Base-by-base conservation (phyloP, 163 green algal species). In the Chlamydomonas reinhardtii region DNA sequence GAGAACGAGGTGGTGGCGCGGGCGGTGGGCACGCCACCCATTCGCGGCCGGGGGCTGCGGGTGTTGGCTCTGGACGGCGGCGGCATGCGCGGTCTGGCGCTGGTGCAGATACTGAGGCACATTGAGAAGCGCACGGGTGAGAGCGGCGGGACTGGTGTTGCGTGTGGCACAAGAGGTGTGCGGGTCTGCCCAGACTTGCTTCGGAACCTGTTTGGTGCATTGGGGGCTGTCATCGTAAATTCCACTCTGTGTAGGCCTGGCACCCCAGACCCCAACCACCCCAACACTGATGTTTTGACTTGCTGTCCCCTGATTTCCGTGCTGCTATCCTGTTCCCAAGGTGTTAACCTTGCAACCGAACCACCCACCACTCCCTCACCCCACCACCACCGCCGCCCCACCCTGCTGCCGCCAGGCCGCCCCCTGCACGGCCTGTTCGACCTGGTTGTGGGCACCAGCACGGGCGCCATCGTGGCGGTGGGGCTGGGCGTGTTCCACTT, bases 21-120 rank as follows among this genome's bases (percentile, higher is more conserved):
- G 17, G 94, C 95, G 32, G 77, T 96, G 15, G 93, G 93, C n/a
- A 71, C 89, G 74, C 80, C 90, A n/a, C 71, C 89, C 31, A 91
- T 96, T 31, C 25, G 72, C 5, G 91, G 93, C 14, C 92, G 95
- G 24, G 97, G 97, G 6, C 62, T 99, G 71, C 94, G 97, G n/a
- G 93, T 99, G n/a, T 88, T 99, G 34, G 93, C 94, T 35, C 94
- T 99, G 93, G 97, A 98, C 76, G 96, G 96, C 11, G 96, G 96
- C 19, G 96, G 96, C 85, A 99, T 98, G 95, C 95, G 96, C 88
- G 96, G 96, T 39, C 90, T 99, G 69, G 91, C 95, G 15, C 97
- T 94, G 83, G 91, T 99, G 56, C 90, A 91, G 29, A 94, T 98
- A 90, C 93, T 99, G 89, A 73, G 89, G 5, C 76, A 91, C 74